These are phyloP conservation scores for Monosporascus sp. DNA, from an alignment of 2,329 filamentous ascomycete species.

Conservation along the genomic window DNA sequence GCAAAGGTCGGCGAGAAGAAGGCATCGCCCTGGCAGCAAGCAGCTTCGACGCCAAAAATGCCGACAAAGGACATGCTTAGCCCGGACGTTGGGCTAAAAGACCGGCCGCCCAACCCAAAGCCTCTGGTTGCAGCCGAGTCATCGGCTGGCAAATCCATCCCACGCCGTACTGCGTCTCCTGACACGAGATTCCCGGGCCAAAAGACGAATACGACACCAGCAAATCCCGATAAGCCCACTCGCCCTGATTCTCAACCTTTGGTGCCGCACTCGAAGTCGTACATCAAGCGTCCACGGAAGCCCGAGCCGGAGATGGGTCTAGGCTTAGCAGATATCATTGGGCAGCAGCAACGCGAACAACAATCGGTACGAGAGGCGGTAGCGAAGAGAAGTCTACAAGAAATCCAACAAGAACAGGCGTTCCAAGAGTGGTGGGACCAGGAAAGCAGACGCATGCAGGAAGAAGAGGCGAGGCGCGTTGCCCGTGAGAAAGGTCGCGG, in stretches of 20 bases:
- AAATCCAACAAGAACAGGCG: constrained; percentile 94
- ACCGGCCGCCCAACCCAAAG: constrained; percentile 32
- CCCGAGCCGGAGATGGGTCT: constrained; percentile 62
- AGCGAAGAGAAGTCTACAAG: constrained; percentile 82
- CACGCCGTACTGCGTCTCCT: constrained; percentile 51
- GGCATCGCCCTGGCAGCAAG: constrained; percentile 63
- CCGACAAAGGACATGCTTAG: constrained; percentile 46
- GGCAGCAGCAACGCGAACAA: constrained; percentile 80
- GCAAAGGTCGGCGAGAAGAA: constrained; percentile 37
- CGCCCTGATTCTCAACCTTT: constrained; percentile 34
- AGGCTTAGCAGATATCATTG: constrained; percentile 83
- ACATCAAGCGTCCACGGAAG: constrained; percentile 52
- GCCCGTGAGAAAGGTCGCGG: constrained; percentile 39
- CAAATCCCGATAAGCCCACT: constrained; percentile 23
- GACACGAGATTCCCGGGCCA: constrained; percentile 62
- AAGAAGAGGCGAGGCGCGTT: constrained; percentile 48
- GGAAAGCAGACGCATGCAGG: constrained; percentile 68
- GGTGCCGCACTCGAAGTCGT: constrained; percentile 57
- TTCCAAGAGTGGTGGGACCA: constrained; percentile 97
- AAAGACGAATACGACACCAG: constrained; percentile 32
- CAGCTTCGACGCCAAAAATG: constrained; percentile 42
- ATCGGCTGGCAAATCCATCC: constrained; percentile 32
- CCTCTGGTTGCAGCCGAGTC: constrained; percentile 39
- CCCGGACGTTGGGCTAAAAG: constrained; percentile 24
- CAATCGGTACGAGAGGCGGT: constrained; percentile 75